A percentile compares a stretch with the other conserved stretches of the same genome.
Conservation (phyloP, 2,329 filamentous ascomycete species). For the Trichoderma pleuroti region DNA sequence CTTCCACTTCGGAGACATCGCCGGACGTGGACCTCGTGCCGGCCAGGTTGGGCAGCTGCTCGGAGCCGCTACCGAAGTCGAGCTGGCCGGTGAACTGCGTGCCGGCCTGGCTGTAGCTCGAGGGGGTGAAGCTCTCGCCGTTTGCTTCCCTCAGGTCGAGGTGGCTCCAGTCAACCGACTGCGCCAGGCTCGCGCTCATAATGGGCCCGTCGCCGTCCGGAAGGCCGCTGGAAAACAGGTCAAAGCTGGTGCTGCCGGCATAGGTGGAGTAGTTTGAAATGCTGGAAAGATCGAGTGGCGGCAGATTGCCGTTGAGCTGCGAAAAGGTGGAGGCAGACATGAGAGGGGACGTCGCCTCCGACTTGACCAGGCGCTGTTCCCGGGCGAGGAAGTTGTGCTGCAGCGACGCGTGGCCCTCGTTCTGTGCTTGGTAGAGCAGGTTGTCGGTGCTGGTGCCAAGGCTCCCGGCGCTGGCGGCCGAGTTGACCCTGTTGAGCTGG, state of each 20-base stretch:
- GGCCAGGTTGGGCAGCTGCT: slow-evolving; percentile 53
- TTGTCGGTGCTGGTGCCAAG: slow-evolving; percentile 43
- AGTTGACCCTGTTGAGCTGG: slow-evolving; percentile 56
- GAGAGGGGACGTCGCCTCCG: slow-evolving; percentile 59
- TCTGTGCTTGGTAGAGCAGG: slow-evolving; percentile 38
- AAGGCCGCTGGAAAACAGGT: slow-evolving; percentile 45
- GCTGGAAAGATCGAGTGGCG: slow-evolving; percentile 56
- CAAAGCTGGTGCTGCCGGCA: slow-evolving; percentile 45
- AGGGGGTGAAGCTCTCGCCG: slow-evolving; percentile 48
- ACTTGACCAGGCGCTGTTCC: slow-evolving; percentile 55
- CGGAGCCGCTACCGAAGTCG: slow-evolving; percentile 51
- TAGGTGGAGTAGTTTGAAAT: slow-evolving; percentile 49
- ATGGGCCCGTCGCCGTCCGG: slow-evolving; percentile 54
- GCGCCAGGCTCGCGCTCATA: slow-evolving; percentile 60
- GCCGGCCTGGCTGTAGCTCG: slow-evolving; percentile 53
- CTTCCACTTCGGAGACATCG: slow-evolving; percentile 65
- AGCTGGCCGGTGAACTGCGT: slow-evolving; percentile 49
- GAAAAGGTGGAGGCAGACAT: slow-evolving; percentile 50
- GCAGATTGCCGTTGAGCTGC: slow-evolving; percentile 49
- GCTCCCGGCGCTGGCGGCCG: slow-evolving; percentile 51
- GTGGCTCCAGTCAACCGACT: slow-evolving; percentile 45
- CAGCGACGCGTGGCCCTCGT: slow-evolving; percentile 36
- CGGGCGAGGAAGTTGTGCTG: slow-evolving; percentile 36
- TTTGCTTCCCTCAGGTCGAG: slow-evolving; percentile 47
- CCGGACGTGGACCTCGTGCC: slow-evolving; percentile 60